A percentile compares a stretch with the other conserved stretches of the same genome.
Evolutionary conservation across 495 filamentous ascomycete species (phyloP).

Genomic region (Pseudotulostoma volvatum): DNA sequence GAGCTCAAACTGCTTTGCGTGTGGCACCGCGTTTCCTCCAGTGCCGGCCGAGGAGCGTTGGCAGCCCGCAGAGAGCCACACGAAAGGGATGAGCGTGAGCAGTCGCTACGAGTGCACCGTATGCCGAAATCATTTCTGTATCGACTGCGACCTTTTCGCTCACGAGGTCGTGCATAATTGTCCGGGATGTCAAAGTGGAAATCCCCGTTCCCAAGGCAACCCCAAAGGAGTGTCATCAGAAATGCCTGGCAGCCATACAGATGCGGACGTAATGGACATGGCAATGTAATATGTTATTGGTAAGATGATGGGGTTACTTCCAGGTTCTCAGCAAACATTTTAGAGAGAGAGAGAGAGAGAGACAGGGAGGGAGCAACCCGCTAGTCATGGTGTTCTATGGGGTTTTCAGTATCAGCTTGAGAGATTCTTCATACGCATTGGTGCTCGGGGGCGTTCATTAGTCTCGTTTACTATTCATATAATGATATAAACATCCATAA

Average conservation of each 20-base stretch:
- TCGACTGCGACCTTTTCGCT: slow-evolving; percentile 90
- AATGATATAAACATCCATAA: too few species aligned
- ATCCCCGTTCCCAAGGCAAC: not conserved
- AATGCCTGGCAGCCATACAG: slow-evolving; percentile 1
- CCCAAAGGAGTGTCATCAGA: slow-evolving; percentile 2
- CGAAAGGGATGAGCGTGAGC: slow-evolving; percentile 63
- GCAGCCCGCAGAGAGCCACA: slow-evolving; percentile 17
- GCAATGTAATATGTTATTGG: too few species aligned
- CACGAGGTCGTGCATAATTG: slow-evolving; percentile 93
- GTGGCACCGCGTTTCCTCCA: slow-evolving; percentile 35
- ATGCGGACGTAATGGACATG: slow-evolving; percentile 19
- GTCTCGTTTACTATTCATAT: too few species aligned
- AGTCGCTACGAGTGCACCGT: slow-evolving; percentile 73
- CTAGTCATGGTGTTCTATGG: too few species aligned
- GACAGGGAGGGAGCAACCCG: too few species aligned
- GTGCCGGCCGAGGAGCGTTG: slow-evolving; percentile 26
- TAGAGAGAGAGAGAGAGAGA: too few species aligned
- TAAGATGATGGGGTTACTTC: too few species aligned
- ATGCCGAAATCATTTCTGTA: slow-evolving; percentile 83
- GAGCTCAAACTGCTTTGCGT: slow-evolving; percentile 32
- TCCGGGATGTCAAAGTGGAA: slow-evolving; percentile 70
- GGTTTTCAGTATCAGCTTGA: too few species aligned
- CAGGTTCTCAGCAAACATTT: too few species aligned
- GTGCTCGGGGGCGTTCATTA: too few species aligned
- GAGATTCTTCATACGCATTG: too few species aligned